A percentile compares a stretch with the other conserved stretches of the same genome.
These are phyloP conservation scores for Termitomyces sp. DNA, from an alignment of 768 basidiomycete genomes.

Conservation along the genomic window DNA sequence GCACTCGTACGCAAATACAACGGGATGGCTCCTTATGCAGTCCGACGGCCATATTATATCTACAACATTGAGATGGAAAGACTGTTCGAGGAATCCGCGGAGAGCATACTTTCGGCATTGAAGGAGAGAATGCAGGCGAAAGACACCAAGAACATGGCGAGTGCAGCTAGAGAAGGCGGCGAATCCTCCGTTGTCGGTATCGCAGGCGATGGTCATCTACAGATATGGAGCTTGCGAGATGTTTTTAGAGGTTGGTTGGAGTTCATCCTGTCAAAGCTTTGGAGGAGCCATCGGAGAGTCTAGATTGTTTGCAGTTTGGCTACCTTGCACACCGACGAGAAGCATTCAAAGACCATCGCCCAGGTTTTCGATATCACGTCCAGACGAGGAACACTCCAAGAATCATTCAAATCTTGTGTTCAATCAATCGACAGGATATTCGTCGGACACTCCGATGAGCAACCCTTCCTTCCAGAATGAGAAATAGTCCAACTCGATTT, in stretches of 20 bases:
- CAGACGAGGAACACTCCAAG: background rate
- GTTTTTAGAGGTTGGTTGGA: slow-evolving; percentile 8
- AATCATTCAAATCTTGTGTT: background rate
- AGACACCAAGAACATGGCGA: background rate
- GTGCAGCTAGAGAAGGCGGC: background rate
- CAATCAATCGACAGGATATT: background rate
- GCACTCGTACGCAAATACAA: slow-evolving; percentile 77
- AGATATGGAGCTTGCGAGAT: slow-evolving; percentile 8
- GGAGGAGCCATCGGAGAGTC: background rate
- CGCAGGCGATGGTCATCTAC: background rate
- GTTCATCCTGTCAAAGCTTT: slow-evolving; percentile 1
- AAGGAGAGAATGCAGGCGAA: slow-evolving; percentile 20
- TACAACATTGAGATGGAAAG: slow-evolving; percentile 55
- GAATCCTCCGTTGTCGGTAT: background rate
- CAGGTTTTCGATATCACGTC: background rate
- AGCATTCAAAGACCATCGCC: background rate
- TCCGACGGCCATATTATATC: slow-evolving; percentile 60
- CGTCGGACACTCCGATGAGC: background rate
- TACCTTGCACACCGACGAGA: background rate
- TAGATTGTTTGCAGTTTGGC: background rate
- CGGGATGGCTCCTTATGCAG: slow-evolving; percentile 72
- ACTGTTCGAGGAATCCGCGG: slow-evolving; percentile 46
- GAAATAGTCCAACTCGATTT: background rate
- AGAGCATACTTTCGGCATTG: slow-evolving; percentile 47
- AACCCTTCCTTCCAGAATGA: background rate